Conservation (phyloP, 352 stramenopile genomes). For the Phytopythium vexans region DNA sequence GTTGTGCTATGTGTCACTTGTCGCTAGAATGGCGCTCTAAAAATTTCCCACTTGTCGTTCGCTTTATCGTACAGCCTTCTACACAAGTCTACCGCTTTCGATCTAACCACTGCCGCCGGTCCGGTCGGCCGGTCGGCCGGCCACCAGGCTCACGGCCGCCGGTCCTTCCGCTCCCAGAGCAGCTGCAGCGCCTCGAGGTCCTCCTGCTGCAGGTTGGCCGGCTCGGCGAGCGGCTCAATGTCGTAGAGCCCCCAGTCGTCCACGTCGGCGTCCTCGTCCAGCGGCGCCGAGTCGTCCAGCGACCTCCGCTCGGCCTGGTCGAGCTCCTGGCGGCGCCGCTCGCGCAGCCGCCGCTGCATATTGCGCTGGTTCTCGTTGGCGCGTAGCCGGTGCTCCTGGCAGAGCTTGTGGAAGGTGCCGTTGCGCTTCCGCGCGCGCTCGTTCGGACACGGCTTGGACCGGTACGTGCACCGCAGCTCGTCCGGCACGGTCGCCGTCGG, state of each 20-base stretch:
- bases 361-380: conserved; percentile 57
- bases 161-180: conserved; percentile 4
- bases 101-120: no score
- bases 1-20: no score
- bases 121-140: no score
- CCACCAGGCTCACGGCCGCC: no score
- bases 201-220: conserved; percentile 17
- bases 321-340: conserved; percentile 5
- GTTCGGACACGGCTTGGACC: conserved; percentile 43
- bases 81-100: no score
- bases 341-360: conserved; percentile 32
- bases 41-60: no score
- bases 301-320: background rate
- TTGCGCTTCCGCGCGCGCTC: conserved; percentile 47
- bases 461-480: conserved; percentile 39
- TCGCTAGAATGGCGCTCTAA: no score
- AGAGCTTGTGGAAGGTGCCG: conserved; percentile 50
- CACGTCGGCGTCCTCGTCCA: conserved; percentile 28
- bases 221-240: conserved; percentile 21
- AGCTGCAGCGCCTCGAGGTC: conserved; percentile 25
- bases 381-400: conserved; percentile 41
- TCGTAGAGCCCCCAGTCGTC: conserved; percentile 23
- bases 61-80: no score
- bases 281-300: conserved; percentile 17
- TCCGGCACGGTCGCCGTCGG: conserved; percentile 7